Evolutionary conservation across 164 flowering plant genomes (phyloP), one percentile per base, ranked within the genome.

Genomic region (Chloranthus sessilifolius): DNA sequence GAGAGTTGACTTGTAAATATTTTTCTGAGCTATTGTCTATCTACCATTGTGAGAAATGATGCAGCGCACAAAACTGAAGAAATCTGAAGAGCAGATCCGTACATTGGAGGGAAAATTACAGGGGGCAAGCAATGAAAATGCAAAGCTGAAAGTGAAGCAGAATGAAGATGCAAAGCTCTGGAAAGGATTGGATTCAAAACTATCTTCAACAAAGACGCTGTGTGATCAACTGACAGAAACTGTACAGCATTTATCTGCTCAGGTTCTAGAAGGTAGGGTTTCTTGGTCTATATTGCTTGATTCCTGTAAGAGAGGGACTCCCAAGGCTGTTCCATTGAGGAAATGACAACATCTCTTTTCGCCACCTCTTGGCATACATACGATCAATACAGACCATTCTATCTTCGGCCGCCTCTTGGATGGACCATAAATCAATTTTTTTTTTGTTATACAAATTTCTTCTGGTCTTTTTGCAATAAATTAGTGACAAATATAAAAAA

Each of bases 171-270:
- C 77, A 59, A 87, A 82, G 68, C 83, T 87, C 4, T 89, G 99
- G 97, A 73, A 69, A 64, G 96, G 99, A 52, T 55, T 89, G 59
- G 97, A 89, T 28, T 89, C 94, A 16, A 89, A 94, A 52, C 80
- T 89, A 31, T 76, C 85, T 55, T 85, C 94, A 11, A 83, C 94
- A 3, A 89, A 87, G 73, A 63, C 87, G 19, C 56, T 83, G 47
- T 83, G 85, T 52, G 91, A 89, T 75, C 96, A 94, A 55, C 79
- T 94, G 11, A 81, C 82, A 41, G 96, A 85, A 64, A 94, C 97
- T 22, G 72, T 94, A 49, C 91, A 81, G 54, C 74, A 70, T 29
- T 66, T 94, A 43, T 86, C 89, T 53, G 43, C 66, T 52, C 97
- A 74, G 69, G 96, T 94, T 71, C 87, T 70, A 74, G 76, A 74